Evolutionary conservation across 768 basidiomycete genomes (phyloP).

Genomic region (Ramaria sp.): DNA sequence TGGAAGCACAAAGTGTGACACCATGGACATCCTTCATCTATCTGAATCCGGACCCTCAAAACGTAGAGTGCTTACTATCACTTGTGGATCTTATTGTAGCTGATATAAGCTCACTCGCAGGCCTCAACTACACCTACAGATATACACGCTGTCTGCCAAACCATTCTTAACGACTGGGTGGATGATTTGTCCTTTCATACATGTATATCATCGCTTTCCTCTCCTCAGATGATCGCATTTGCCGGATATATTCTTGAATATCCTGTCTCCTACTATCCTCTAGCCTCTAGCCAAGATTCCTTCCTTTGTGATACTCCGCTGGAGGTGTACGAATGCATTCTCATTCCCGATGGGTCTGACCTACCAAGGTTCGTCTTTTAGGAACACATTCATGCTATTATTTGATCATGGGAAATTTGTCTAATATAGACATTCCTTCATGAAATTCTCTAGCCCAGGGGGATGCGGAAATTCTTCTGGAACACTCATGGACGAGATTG

Average conservation of each 20-base stretch:
- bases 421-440: not conserved
- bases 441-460: not conserved
- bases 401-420: not conserved
- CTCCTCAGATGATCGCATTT: not conserved
- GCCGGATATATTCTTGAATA: constrained; percentile 9
- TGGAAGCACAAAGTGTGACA: not conserved
- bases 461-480: too few species aligned
- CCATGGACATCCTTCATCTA: constrained; percentile 4
- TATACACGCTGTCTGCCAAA: not conserved
- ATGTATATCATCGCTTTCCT: not conserved
- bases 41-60: constrained; percentile 9
- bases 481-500: not conserved
- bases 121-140: not conserved
- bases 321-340: constrained; percentile 37
- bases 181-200: not conserved
- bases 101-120: not conserved
- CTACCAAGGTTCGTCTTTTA: not conserved
- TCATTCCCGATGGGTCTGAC: not conserved
- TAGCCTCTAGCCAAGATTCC: not conserved
- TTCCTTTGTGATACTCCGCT: constrained; percentile 33
- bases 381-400: not conserved
- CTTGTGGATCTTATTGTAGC: not conserved
- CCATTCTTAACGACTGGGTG: not conserved
- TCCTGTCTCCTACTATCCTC: not conserved
- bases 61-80: constrained; percentile 11